Evolutionary conservation across 139 green algal genomes (phyloP), one percentile per base, ranked within the genome.

Genomic region (Tetradesmus lagerheimii): DNA sequence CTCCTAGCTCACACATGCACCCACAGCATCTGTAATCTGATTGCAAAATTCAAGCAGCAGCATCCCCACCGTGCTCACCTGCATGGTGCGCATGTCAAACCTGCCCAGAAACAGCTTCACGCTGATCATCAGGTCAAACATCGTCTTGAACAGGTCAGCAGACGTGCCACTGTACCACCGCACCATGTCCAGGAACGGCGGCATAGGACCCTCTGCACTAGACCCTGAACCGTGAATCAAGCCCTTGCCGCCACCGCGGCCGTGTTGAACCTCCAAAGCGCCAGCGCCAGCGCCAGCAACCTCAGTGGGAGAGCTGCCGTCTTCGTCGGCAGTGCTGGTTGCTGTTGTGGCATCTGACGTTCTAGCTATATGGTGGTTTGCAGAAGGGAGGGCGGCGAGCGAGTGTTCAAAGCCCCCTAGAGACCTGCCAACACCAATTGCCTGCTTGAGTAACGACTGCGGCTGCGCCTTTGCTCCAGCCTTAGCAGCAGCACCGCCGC

Each of bases 31-130:
- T n/a, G n/a, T n/a, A n/a, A n/a, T n/a, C n/a, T n/a, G n/a, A n/a
- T n/a, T n/a, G 62, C 62, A 74, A 74, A 74, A 2, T 35, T 27
- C 16, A 20, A 41, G 37, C 27, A n/a, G n/a, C n/a, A n/a, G 1
- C 43, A 9, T 27, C 35, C 18, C 37, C 25, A 1, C 62, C 66
- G 25, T 2, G 0, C 80, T 27, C 76, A 93, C 96, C 95, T 98
- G 94, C 96, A 99, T 96, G 2, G 95, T 97, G 43, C 97, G 94
- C 95, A 97, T 97, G 94, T 99, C 97, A 83, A 98, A 99, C 74
- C 97, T 92, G 1, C 97, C 97, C 77, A 99, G 89, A 92, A 99
- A 99, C 2, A 99, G 90, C 89, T 98, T 98, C 12, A 99, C 20
- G 1, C 93, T 96, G 25, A 99, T 92, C 43, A 97, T 83, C 43